Base-by-base conservation (phyloP, 371 early-diverging fungal species). In the Mortierella sp. region DNA sequence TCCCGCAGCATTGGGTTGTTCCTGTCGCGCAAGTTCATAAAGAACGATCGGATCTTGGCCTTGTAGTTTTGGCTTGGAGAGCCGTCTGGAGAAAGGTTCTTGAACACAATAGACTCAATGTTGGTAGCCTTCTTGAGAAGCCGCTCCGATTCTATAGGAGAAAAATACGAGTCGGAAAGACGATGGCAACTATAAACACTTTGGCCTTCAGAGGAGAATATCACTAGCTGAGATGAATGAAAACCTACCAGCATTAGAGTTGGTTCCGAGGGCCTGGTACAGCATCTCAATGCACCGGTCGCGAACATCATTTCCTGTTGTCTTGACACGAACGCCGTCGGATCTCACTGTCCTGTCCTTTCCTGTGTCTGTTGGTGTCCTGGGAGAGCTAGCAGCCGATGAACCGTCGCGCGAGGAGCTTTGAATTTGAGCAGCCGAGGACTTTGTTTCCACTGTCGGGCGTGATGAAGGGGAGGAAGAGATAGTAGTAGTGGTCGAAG, bases 251-350 rank as follows among this genome's bases (percentile, higher is more conserved):
- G 91, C 91, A 82, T 88, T 90, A 58, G 94, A 93, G 56, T 93
- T 96, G 5, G 91, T 87, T 1, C 93, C 96, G 72, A 99, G 87
- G 0, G 97, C 94, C 76, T 92, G 88, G 82, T 98, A 97, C 75
- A 98, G 87, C 83, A 99, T 88, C 73, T 96, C 97, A 74, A 95
- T 92, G 60, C 95, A 95, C 77, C 94, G 96, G 79, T 97, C 96
- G 35, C 99, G 93, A 43, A 92, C 90, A 32, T 88, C 88, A 76
- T 93, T 95, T n/a, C 95, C 95, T 8, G 95, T 91, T 0, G 92
- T 80, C 72, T 84, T 88, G 38, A 91, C 83, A 24, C 83, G 88
- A 18, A 96, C 84, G n/a, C 91, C 93, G 77, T 96, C 97, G 24
- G 90, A 63, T 65, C 91, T 90, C 21, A 93, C 77, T 18, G 92